phyloP scores from a whole-genome alignment of 2,329 filamentous ascomycete species.

The Cordyceps farinosa region DNA sequence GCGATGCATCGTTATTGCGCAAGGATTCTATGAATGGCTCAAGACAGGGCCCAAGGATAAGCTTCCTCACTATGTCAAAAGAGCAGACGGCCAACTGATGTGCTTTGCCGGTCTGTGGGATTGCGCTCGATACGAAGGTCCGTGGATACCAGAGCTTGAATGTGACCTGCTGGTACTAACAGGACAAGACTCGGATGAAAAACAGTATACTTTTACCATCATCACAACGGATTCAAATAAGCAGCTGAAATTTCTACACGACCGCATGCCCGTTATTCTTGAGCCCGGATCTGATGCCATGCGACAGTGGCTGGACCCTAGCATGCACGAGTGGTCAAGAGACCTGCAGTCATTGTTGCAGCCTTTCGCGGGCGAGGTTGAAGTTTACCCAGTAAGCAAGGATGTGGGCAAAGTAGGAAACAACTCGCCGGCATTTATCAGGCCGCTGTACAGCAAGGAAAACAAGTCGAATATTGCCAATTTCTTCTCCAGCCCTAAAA shows the following conservation, averaged over 20 bases:
- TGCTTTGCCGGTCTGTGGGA: conserved; percentile 93
- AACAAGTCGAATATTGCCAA: conserved; percentile 94
- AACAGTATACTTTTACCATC: conserved; percentile 84
- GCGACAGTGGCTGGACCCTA: conserved; percentile 74
- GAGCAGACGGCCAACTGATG: conserved; percentile 80
- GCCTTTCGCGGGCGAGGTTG: conserved; percentile 74
- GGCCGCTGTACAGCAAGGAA: conserved; percentile 77
- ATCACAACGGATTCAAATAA: conserved; percentile 87
- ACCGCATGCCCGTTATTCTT: conserved; percentile 92
- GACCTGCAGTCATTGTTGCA: conserved; percentile 76
- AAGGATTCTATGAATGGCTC: conserved; percentile 97
- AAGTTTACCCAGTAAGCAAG: conserved; percentile 80
- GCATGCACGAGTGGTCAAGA: conserved; percentile 65
- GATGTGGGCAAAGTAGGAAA: conserved; percentile 95
- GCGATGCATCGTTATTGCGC: conserved; percentile 79
- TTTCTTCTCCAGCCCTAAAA: conserved; percentile 59
- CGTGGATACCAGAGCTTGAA: conserved; percentile 16
- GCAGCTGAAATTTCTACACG: conserved; percentile 81
- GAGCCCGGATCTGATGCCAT: conserved; percentile 70
- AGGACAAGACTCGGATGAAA: conserved; percentile 54
- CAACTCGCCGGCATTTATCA: conserved; percentile 76
- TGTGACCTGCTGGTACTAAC: conserved; percentile 2
- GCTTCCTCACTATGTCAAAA: conserved; percentile 77
- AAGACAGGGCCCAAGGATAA: conserved; percentile 75
- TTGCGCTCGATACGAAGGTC: conserved; percentile 74